Evolutionary conservation across 2,329 filamentous ascomycete genomes (phyloP), one percentile per base, ranked within the genome.

Genomic region (Acarospora socialis): DNA sequence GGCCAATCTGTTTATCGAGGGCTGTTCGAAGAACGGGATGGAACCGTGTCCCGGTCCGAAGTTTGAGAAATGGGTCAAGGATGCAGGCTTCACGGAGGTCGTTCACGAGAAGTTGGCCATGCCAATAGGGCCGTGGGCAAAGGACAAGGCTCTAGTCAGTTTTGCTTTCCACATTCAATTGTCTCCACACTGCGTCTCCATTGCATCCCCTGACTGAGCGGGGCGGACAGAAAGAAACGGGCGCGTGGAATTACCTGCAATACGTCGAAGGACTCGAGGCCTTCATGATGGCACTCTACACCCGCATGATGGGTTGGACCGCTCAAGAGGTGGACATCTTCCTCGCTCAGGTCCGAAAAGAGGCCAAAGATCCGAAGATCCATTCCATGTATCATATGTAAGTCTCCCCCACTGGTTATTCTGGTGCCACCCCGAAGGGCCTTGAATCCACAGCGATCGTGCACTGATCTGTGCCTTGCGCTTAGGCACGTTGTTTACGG

Each of bases 331-430:
- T 56, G 16, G 41, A 50, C 17, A 41, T 48, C 2, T 45, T 56
- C 13, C 37, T 56, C 8, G 42, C 45, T 4, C 43, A 52, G 13
- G 46, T 54, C 0, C 43, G 52, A 20, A 49, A 44, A 16, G 52
- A 57, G 32, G 42, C 54, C 38, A 42, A 42, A 30, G 44, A 54
- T 32, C 43, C 40, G 6, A 47, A 40, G 22, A 45, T 53, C 22
- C 54, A 56, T 39, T 41, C 42, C 9, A 46, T 49, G 27, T 46
- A 42, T 33, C 38, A 48, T 32, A 46, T 50, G 44, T 47, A 39
- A 18, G 41, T 45, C 20, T 29, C 10, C n/a, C 26, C 4, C 4
- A 10, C 4, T 18, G 4, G 10, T 13, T 28, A n/a, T n/a, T n/a
- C n/a, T n/a, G n/a, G n/a, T n/a, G n/a, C n/a, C n/a, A n/a, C n/a